Conservation (phyloP, 1,284 basidiomycete genomes). For the Pisolithus thermaeus region DNA sequence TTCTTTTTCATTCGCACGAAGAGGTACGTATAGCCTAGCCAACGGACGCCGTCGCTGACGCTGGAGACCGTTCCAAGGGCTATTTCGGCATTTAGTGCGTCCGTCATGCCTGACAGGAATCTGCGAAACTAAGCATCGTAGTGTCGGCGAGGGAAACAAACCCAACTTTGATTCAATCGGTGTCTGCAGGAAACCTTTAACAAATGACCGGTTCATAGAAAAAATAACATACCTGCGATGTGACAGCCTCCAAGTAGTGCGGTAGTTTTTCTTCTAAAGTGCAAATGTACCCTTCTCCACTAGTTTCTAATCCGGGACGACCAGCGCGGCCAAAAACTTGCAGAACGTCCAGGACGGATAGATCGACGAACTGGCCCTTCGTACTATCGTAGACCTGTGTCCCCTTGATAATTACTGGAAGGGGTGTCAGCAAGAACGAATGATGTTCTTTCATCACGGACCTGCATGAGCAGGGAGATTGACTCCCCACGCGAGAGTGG, state of each 20-base stretch:
- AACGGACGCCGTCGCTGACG: slow-evolving; percentile 83
- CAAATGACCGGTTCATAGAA: not conserved
- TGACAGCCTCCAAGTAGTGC: slow-evolving; percentile 89
- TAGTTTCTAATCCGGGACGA: slow-evolving; percentile 91
- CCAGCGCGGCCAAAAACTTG: slow-evolving; percentile 98
- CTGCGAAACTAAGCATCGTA: slow-evolving; percentile 34
- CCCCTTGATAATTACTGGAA: slow-evolving; percentile 90
- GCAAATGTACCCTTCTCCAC: slow-evolving; percentile 96
- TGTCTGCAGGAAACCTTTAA: slow-evolving; percentile 43
- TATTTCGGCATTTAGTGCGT: slow-evolving; percentile 95
- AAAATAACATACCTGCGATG: slow-evolving; percentile 61
- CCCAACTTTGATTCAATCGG: slow-evolving; percentile 94
- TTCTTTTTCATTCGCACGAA: slow-evolving; percentile 95
- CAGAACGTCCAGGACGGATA: slow-evolving; percentile 93
- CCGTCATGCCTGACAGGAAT: slow-evolving; percentile 83
- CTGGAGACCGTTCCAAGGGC: slow-evolving; percentile 92
- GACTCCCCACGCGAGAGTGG: slow-evolving; percentile 99
- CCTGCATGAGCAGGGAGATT: slow-evolving; percentile 98
- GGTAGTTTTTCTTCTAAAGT: slow-evolving; percentile 90
- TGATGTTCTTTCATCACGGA: slow-evolving; percentile 27
- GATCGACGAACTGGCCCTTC: slow-evolving; percentile 86
- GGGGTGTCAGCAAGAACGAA: slow-evolving; percentile 10
- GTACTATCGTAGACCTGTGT: slow-evolving; percentile 94
- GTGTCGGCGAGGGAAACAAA: not conserved
- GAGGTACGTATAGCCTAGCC: slow-evolving; percentile 97